Conservation (phyloP, 768 basidiomycete species). For the Boletus subparvulus region DNA sequence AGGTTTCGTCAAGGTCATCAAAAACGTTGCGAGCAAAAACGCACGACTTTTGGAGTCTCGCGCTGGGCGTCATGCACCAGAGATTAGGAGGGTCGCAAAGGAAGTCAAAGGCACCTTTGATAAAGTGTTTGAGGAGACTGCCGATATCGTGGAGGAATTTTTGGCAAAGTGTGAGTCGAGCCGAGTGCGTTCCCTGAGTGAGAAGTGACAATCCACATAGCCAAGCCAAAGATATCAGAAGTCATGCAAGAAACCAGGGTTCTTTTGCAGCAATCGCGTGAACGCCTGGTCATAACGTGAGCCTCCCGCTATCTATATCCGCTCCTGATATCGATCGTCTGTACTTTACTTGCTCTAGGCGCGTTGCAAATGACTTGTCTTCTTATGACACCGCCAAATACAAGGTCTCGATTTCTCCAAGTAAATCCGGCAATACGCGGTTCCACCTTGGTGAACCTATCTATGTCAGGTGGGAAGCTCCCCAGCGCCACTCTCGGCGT, state of each 20-base stretch:
- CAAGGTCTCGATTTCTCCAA: constrained; percentile 58
- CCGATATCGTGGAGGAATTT: constrained; percentile 92
- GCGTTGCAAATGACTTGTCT: constrained; percentile 79
- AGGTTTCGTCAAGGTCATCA: constrained; percentile 97
- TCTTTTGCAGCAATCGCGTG: constrained; percentile 85
- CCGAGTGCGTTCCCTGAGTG: not conserved
- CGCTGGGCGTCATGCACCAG: constrained; percentile 80
- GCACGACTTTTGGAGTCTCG: constrained; percentile 71
- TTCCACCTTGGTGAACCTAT: constrained; percentile 95
- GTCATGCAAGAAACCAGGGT: constrained; percentile 93
- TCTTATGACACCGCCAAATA: constrained; percentile 81
- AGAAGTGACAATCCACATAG: constrained; percentile 39
- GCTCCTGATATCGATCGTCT: not conserved
- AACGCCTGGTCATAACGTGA: constrained; percentile 89
- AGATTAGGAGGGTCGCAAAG: constrained; percentile 77
- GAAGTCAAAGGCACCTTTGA: constrained; percentile 95
- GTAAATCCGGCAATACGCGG: constrained; percentile 48
- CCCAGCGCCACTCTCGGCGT: constrained; percentile 77
- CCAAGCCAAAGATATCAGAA: constrained; percentile 83
- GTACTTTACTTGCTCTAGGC: constrained; percentile 39
- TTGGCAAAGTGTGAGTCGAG: constrained; percentile 74
- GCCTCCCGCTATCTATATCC: constrained; percentile 28
- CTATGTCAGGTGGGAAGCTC: constrained; percentile 82
- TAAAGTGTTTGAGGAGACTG: constrained; percentile 93
- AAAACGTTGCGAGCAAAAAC: constrained; percentile 84